phyloP scores from a whole-genome alignment of 768 basidiomycete species.

The Tricholoma saponaceum region DNA sequence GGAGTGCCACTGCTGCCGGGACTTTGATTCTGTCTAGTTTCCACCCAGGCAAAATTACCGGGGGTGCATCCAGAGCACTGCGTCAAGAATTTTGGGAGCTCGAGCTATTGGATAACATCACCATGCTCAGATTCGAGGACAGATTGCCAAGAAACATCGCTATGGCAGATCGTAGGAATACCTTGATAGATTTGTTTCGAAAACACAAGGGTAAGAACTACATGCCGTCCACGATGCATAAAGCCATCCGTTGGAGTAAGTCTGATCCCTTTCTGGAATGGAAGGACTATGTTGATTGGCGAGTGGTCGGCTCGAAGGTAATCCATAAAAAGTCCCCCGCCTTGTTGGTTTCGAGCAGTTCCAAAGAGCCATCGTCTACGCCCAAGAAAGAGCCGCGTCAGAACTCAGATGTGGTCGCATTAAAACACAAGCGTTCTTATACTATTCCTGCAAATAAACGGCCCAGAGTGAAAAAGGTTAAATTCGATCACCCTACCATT shows the following conservation, averaged over 20 bases:
- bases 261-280: constrained; percentile 4
- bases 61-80: constrained; percentile 19
- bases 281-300: not conserved
- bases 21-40: constrained; percentile 29
- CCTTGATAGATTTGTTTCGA: constrained; percentile 3
- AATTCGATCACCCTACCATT: too few species aligned
- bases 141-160: constrained; percentile 10
- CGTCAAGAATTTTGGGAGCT: constrained; percentile 30
- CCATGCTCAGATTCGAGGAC: constrained; percentile 17
- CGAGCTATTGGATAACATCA: constrained; percentile 32
- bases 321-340: too few species aligned
- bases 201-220: constrained; percentile 7
- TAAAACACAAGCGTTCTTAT: too few species aligned
- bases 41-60: constrained; percentile 16
- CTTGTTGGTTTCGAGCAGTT: too few species aligned
- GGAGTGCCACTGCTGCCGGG: constrained; percentile 19
- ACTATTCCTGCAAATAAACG: too few species aligned
- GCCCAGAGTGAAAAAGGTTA: too few species aligned
- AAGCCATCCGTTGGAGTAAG: constrained; percentile 6
- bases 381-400: too few species aligned
- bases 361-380: too few species aligned
- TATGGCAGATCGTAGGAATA: constrained; percentile 9
- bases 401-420: too few species aligned
- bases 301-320: not conserved
- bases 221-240: constrained; percentile 6